Base-by-base conservation (phyloP, 1,284 basidiomycete genomes). In the Trichosporon coremiiforme region DNA sequence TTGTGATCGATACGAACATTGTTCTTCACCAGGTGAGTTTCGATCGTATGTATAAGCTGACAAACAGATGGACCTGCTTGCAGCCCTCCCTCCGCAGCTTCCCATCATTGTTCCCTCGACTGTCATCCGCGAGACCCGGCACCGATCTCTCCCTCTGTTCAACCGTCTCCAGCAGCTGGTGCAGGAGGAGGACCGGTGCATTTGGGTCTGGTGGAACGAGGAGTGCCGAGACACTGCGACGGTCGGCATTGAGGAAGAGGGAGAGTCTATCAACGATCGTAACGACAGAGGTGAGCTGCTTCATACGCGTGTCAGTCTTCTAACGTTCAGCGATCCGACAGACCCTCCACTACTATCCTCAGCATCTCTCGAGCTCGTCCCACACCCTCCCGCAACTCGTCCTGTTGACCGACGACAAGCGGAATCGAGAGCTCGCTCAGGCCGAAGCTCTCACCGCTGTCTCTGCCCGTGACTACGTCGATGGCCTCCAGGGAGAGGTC, bases 1-100 rank as follows among this genome's bases (percentile, higher is more conserved):
- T 98, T 35, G 85, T 99, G 4, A 91, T 96, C 15, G 97, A 99
- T 82, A 98, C 97, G 29, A 99, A 99, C 83, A 89, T 98, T 7
- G 93, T 98, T 75, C 86, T 99, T 12, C 89, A 94, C 53, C 95
- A 98, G 86, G 92, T 91, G 66, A 57, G 87, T 25, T 33, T 10
- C 15, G 6, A 0, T 13, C 12, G 0, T 17, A 45, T 2, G 6
- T 15, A 20, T 50, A 9, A n/a, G 62, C 71, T 41, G n/a, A 47
- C 75, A 5, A 12, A 17, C 80, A 97, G 91, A 96, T 98, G 91
- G 95, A 98, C 82, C 86, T 97, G 65, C 86, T 98, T 55, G 91
- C 94, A 79, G 91, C 91, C 0, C 84, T 90, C 0, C 93, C 97
- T 73, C 74, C 81, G 3, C 86, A 85, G 0, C 86, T 92, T 0